These are phyloP conservation scores for Cymbopogon citratus DNA, from an alignment of 176 grass and related monocot species.

Conservation along the genomic window DNA sequence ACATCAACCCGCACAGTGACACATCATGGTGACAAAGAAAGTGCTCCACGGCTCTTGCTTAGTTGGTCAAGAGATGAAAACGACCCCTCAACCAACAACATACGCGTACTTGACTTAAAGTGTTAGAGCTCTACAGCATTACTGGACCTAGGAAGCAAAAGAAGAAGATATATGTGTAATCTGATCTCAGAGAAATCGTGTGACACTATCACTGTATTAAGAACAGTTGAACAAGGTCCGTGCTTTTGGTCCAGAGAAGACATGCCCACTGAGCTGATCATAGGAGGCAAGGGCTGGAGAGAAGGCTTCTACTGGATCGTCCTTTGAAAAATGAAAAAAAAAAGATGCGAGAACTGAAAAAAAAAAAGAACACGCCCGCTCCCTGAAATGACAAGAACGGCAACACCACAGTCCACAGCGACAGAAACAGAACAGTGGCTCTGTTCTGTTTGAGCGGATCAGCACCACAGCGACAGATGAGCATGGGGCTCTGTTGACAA, in stretches of 20 bases:
- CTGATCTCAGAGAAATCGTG: neutral
- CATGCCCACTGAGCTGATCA: neutral
- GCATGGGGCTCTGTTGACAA: neutral
- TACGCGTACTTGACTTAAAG: neutral
- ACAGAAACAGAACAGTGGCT: no score
- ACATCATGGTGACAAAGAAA: neutral
- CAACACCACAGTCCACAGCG: no score
- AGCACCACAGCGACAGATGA: neutral
- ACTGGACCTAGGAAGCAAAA: neutral
- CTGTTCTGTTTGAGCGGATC: neutral
- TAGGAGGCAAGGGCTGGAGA: neutral
- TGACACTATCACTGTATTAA: neutral
- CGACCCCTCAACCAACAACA: constrained; percentile 17
- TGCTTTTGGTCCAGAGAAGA: neutral
- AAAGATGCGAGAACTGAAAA: neutral
- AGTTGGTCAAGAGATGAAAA: constrained; percentile 24
- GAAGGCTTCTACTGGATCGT: neutral
- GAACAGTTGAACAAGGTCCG: neutral
- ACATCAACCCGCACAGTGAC: neutral
- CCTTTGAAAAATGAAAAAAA: neutral
- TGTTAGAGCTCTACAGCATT: neutral
- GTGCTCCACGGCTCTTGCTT: neutral
- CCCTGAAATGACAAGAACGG: neutral
- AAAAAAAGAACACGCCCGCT: neutral
- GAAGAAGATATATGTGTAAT: neutral